Evolutionary conservation across 495 filamentous ascomycete genomes (phyloP).

Genomic region (Tuber magnatum): DNA sequence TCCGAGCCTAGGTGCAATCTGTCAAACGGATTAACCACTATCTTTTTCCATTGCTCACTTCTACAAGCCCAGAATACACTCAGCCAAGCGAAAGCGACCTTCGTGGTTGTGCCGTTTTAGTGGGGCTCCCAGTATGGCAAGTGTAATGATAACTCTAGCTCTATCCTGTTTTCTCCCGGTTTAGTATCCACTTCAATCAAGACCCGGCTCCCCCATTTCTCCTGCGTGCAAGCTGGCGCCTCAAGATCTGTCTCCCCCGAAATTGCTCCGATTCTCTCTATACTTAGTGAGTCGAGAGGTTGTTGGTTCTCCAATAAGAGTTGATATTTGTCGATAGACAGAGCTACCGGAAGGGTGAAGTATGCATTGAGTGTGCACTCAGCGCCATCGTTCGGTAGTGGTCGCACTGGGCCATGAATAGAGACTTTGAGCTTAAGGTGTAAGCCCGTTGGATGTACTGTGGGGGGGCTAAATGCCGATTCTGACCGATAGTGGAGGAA

Average conservation of each 20-base stretch:
- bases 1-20: conserved; percentile 84
- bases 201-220: conserved; percentile 70
- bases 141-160: conserved; percentile 69
- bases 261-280: conserved; percentile 59
- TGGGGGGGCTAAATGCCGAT: conserved; percentile 47
- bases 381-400: conserved; percentile 33
- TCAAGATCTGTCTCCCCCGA: conserved; percentile 85
- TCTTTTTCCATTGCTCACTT: conserved; percentile 61
- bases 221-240: conserved; percentile 72
- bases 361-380: conserved; percentile 71
- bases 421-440: conserved; percentile 72
- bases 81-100: conserved; percentile 61
- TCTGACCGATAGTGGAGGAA: conserved; percentile 65
- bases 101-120: conserved; percentile 42
- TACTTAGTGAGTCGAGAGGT: conserved; percentile 67
- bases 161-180: neutral
- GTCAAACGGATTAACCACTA: conserved; percentile 80
- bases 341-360: conserved; percentile 70
- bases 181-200: conserved; percentile 59
- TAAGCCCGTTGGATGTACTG: conserved; percentile 67
- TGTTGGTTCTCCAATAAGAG: conserved; percentile 58
- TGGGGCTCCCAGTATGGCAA: conserved; percentile 69
- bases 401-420: conserved; percentile 44
- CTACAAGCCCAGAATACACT: conserved; percentile 90
- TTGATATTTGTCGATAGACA: conserved; percentile 86